These are phyloP conservation scores for Yamadazyma paraphyllophila DNA, from an alignment of 805 yeast species.

Conservation along the genomic window DNA sequence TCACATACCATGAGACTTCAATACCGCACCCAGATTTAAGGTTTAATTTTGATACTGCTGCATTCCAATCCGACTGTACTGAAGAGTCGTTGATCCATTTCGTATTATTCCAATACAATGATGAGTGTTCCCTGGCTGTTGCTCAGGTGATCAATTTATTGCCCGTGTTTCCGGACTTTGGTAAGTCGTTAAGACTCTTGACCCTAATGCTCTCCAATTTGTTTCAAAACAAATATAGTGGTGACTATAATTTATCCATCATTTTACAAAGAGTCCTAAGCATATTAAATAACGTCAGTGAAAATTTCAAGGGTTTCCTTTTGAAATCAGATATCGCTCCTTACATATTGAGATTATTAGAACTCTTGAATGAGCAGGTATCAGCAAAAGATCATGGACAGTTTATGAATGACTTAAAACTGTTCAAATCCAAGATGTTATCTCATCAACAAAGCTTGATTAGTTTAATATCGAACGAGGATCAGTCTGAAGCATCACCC, in stretches of 20 bases:
- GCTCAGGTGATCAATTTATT: slow-evolving; percentile 24
- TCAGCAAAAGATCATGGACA: slow-evolving; percentile 2
- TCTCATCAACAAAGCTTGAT: slow-evolving; percentile 45
- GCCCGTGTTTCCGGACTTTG: slow-evolving; percentile 38
- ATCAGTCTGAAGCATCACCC: slow-evolving; percentile 17
- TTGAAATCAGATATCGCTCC: slow-evolving; percentile 62
- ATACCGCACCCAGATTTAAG: slow-evolving; percentile 38
- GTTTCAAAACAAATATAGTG: slow-evolving; percentile 14
- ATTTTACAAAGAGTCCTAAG: slow-evolving; percentile 51
- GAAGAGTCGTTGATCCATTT: slow-evolving; percentile 78
- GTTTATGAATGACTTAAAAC: slow-evolving; percentile 36
- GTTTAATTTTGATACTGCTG: slow-evolving; percentile 44
- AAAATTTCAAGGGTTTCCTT: slow-evolving; percentile 65
- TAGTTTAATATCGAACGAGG: slow-evolving; percentile 21
- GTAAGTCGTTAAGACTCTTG: slow-evolving; percentile 23
- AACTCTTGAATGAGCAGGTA: slow-evolving; percentile 27
- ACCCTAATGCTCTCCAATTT: slow-evolving; percentile 11
- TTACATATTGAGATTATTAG: slow-evolving; percentile 52
- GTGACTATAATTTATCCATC: slow-evolving; percentile 18
- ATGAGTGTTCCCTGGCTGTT: slow-evolving; percentile 13
- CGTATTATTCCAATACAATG: slow-evolving; percentile 39
- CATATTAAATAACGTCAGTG: slow-evolving; percentile 55
- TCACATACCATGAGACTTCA: slow-evolving; percentile 24
- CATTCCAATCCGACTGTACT: slow-evolving; percentile 49
- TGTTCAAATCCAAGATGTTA: slow-evolving; percentile 52